These are phyloP conservation scores for Boletus patriciae DNA, from an alignment of 768 basidiomycete genomes.

Conservation along the genomic window DNA sequence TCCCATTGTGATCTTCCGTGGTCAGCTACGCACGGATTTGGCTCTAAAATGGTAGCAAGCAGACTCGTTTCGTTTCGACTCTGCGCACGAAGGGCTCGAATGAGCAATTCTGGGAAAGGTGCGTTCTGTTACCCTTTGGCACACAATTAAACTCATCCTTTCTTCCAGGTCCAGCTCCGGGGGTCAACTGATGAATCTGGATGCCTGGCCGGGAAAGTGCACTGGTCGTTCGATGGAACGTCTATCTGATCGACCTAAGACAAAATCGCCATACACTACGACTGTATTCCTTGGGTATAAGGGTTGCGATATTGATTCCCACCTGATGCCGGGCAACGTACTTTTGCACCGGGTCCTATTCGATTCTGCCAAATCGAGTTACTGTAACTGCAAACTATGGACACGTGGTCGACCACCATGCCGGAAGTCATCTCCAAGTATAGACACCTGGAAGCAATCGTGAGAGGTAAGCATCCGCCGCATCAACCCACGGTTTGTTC, in stretches of 20 bases:
- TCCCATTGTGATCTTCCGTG: background rate
- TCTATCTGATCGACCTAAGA: background rate
- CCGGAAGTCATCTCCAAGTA: background rate
- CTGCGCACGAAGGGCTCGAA: background rate
- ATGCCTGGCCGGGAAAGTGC: background rate
- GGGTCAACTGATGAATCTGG: no score
- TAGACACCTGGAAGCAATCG: background rate
- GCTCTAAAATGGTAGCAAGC: background rate
- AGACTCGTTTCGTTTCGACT: background rate
- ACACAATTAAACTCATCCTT: background rate
- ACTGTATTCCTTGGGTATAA: background rate
- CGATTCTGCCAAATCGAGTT: background rate
- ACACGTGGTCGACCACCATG: conserved; percentile 1
- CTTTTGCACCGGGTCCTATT: background rate
- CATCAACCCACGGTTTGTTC: background rate
- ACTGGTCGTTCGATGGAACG: background rate
- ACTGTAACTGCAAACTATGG: background rate
- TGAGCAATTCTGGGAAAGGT: background rate
- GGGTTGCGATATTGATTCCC: no score
- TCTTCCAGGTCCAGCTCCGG: no score
- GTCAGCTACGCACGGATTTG: background rate
- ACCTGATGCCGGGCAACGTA: background rate
- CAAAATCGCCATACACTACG: background rate
- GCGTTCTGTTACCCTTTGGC: background rate
- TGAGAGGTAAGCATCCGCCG: background rate